phyloP scores from a whole-genome alignment of 331 rosid genomes.

The Spiraea crenata region DNA sequence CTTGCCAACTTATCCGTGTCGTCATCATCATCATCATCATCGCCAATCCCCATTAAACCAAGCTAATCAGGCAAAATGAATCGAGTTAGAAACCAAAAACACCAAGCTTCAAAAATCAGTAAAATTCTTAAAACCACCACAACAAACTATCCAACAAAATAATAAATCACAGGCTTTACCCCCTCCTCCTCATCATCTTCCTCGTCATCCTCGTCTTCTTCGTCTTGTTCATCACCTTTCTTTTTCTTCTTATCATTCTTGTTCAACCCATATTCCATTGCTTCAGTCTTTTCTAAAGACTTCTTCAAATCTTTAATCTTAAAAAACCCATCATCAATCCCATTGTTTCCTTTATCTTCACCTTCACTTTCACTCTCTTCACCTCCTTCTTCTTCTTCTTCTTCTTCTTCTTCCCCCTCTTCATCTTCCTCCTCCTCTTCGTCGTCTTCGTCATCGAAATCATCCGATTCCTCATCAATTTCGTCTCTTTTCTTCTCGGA shows the following conservation, averaged over 20 bases:
- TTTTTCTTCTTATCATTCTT: slow-evolving; percentile 18
- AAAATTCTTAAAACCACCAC: background rate
- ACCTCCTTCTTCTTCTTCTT: background rate
- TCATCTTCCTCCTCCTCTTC: background rate
- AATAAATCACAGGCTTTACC: background rate
- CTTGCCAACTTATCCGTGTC: slow-evolving; percentile 52
- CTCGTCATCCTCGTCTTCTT: slow-evolving; percentile 6
- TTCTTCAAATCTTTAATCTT: slow-evolving; percentile 64
- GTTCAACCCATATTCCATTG: slow-evolving; percentile 34
- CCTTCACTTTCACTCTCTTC: slow-evolving; percentile 22
- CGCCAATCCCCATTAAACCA: slow-evolving; percentile 48
- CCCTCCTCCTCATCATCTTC: slow-evolving; percentile 26
- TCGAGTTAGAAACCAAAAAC: slow-evolving; percentile 14
- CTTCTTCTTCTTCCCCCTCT: slow-evolving; percentile 1
- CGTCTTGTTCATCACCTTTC: background rate
- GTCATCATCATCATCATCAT: slow-evolving; percentile 49
- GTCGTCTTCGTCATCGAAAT: slow-evolving; percentile 17
- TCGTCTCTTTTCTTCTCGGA: slow-evolving; percentile 40
- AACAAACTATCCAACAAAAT: slow-evolving; percentile 4
- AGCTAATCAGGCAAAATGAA: slow-evolving; percentile 38
- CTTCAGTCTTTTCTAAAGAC: slow-evolving; percentile 65
- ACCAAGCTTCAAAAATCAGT: background rate
- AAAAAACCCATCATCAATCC: slow-evolving; percentile 67
- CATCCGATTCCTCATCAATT: slow-evolving; percentile 54
- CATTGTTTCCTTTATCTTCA: slow-evolving; percentile 34